Base-by-base conservation (phyloP, 164 flowering plant genomes). In the Vitis rotundifolia region DNA sequence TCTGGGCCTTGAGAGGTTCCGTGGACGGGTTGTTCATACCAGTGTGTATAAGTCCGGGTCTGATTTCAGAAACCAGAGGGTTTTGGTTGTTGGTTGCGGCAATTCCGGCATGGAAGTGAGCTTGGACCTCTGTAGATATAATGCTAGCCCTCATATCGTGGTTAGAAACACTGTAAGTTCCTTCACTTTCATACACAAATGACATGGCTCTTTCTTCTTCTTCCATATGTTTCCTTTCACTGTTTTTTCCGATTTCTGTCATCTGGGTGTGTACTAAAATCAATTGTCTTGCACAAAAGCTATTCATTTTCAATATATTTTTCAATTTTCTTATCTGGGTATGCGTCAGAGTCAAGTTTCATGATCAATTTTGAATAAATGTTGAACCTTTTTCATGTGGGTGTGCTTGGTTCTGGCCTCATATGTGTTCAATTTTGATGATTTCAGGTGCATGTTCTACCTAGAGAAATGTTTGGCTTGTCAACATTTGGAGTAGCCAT, bases 61-160 rank as follows among this genome's bases (percentile, higher is more conserved):
- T 3, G 90, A 81, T 44, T 93, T 84, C 64, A 53, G 50, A 31
- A 79, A 80, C 26, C 89, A 84, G 73, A 88, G 77, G 76, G 98
- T 93, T 64, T 70, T 96, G 69, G 95, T 93, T 4, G 82, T 96
- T 44, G 99, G 99, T 0, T 90, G 98, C 77, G 99, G 99, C 0
- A 96, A 96, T 87, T 93, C 99, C 9, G 98, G 99, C 26, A 96
- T 96, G 99, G 98, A 96, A 79, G 97, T 93, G 5, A 87, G 98
- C 72, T 81, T 93, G 66, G 99, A 96, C 73, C 94, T 96, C 15
- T 90, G 91, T 62, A 78, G 84, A 51, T 73, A 93, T 80, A 89
- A 86, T 82, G 98, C 99, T 0, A 75, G n/a, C n/a, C 97, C 98
- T 54, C 81, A 84, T 56, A 83, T 96, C 91, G 97, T 96, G 9